Evolutionary conservation across 1,284 basidiomycete genomes (phyloP), one percentile per base, ranked within the genome.

Genomic region (Peniophora sp.): DNA sequence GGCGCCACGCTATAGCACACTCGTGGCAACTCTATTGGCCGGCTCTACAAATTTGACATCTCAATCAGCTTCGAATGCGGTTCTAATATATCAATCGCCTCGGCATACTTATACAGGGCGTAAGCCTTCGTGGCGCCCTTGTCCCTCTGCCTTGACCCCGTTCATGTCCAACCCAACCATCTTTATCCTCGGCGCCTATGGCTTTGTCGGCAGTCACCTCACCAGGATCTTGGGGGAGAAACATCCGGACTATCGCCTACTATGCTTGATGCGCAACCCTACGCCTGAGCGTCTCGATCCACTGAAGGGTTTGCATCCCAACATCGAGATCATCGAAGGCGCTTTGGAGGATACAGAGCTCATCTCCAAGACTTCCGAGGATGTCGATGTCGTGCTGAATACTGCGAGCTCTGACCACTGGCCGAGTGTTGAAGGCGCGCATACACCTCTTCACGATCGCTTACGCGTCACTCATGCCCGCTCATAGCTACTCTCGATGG

Each of bases 161-260:
- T 75, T 51, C 23, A 52, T 14, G 22, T 6, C 32, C 47, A 49
- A 20, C 47, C 49, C 58, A 11, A 65, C 59, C 6, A 56, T 72
- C 51, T 70, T 74, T 59, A 62, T 73, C 51, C 58, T 74, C n/a
- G 72, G 73, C 10, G 71, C 69, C 2, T 72, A 70, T 3, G 72
- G 73, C n/a, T 73, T 65, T 57, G 55, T 73, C 15, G 72, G 71
- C 35, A 67, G 65, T 12, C 66, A 72, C 48, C 65, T 74, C 49
- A 59, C 74, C 15, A 27, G 61, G 1, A 50, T 64, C 12, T 56
- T 72, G 2, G 63, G 61, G 14, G 55, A 58, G 22, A 63, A 66
- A 20, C 58, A 61, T 15, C 64, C 67, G 3, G 53, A 61, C 5
- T 57, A 64, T 23, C 64, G 60, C 45, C 56, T 74, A 35, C 52